phyloP scores from a whole-genome alignment of 1,139 yeast genomes.

The Candida sp. region DNA sequence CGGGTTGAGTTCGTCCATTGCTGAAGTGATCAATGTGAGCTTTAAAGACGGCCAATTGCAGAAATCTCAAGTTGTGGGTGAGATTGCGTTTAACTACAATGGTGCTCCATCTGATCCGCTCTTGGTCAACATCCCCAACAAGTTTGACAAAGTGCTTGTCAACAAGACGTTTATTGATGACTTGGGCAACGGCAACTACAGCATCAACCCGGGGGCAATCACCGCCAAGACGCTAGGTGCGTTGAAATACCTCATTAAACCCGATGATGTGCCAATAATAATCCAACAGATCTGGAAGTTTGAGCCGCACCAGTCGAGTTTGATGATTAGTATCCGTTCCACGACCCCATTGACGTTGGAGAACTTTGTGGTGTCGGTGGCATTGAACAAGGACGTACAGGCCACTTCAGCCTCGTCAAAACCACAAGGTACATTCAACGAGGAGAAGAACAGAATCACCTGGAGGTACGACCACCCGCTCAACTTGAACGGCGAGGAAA shows the following conservation, averaged over 20 bases:
- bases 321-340: slow-evolving; percentile 73
- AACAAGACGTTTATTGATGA: slow-evolving; percentile 48
- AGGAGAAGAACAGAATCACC: slow-evolving; percentile 81
- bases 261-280: slow-evolving; percentile 66
- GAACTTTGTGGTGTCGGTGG: slow-evolving; percentile 73
- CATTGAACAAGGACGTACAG: slow-evolving; percentile 45
- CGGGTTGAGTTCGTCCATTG: slow-evolving; percentile 72
- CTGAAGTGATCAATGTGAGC: slow-evolving; percentile 79
- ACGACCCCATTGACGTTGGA: slow-evolving; percentile 48
- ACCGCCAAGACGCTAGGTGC: slow-evolving; percentile 72
- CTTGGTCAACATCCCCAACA: slow-evolving; percentile 33
- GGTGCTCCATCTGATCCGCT: slow-evolving; percentile 20
- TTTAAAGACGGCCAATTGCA: slow-evolving; percentile 66
- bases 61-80: slow-evolving; percentile 74
- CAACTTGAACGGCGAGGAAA: slow-evolving; percentile 51
- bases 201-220: slow-evolving; percentile 41
- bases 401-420: slow-evolving; percentile 80
- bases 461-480: slow-evolving; percentile 73
- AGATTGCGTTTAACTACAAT: slow-evolving; percentile 71
- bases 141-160: slow-evolving; percentile 39
- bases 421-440: slow-evolving; percentile 90
- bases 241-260: slow-evolving; percentile 59
- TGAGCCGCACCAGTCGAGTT: slow-evolving; percentile 83
- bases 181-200: slow-evolving; percentile 28
- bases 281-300: slow-evolving; percentile 89